A percentile compares a stretch with the other conserved stretches of the same genome.
phyloP scores from a whole-genome alignment of 2,329 filamentous ascomycete species.

The Pseudofabraea citricarpa region DNA sequence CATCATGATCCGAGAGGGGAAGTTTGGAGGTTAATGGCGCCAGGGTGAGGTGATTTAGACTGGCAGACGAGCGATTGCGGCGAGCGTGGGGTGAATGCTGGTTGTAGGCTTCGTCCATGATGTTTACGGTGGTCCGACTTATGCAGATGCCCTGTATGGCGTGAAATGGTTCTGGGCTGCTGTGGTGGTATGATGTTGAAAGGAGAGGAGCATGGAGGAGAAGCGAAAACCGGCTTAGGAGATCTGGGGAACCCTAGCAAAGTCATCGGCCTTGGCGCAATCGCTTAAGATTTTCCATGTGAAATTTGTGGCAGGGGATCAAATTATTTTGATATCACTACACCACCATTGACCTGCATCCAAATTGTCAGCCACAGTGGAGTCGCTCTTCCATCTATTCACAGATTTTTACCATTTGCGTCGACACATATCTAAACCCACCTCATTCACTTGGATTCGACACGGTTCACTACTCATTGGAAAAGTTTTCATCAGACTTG shows the following conservation, averaged over 20 bases:
- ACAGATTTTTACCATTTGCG: too few species aligned
- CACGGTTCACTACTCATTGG: too few species aligned
- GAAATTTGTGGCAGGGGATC: conserved; percentile 11
- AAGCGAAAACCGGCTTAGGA: too few species aligned
- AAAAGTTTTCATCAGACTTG: too few species aligned
- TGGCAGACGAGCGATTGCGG: conserved; percentile 54
- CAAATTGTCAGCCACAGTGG: too few species aligned
- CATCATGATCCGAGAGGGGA: conserved; percentile 50
- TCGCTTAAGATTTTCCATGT: conserved; percentile 14
- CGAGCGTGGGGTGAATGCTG: conserved; percentile 53
- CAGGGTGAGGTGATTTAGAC: conserved; percentile 55
- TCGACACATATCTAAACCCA: too few species aligned
- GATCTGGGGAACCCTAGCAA: conserved; percentile 15
- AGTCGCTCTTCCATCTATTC: too few species aligned
- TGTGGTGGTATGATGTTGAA: background rate
- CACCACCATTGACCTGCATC: too few species aligned
- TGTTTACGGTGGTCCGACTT: conserved; percentile 6
- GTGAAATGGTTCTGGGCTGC: too few species aligned
- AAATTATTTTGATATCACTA: conserved; percentile 6
- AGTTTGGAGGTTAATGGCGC: conserved; percentile 60
- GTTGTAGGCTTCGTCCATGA: conserved; percentile 57
- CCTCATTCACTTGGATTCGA: too few species aligned
- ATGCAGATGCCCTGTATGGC: too few species aligned
- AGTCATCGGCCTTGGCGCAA: conserved; percentile 4
- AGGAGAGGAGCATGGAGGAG: too few species aligned